These are phyloP conservation scores for Triticum timopheevii DNA, from an alignment of 176 grass and related monocot species.

Conservation along the genomic window DNA sequence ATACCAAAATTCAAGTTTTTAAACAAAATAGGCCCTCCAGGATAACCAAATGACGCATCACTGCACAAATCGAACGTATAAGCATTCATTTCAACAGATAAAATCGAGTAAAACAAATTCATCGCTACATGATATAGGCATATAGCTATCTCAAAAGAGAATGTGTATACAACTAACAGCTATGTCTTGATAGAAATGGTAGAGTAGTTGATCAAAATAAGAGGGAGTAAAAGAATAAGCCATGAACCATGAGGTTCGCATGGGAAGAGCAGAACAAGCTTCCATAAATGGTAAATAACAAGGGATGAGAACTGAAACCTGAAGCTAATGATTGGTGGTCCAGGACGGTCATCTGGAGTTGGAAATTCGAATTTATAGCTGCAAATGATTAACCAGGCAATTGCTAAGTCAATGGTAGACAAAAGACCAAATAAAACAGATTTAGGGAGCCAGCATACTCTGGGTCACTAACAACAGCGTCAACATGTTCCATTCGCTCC, in stretches of 20 bases:
- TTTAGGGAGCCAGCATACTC: slow-evolving; percentile 56
- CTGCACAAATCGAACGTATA: slow-evolving; percentile 39
- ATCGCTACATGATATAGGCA: neutral
- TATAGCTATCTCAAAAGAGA: neutral
- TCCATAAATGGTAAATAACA: slow-evolving; percentile 8
- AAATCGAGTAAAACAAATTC: neutral
- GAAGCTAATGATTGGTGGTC: slow-evolving; percentile 98
- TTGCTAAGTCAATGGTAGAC: slow-evolving; percentile 28
- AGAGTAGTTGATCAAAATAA: neutral
- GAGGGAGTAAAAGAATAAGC: neutral
- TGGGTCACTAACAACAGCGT: slow-evolving; percentile 93
- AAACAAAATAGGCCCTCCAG: slow-evolving; percentile 88
- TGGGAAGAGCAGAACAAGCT: neutral
- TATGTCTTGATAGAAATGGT: slow-evolving; percentile 1
- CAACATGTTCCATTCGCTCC: slow-evolving; percentile 89
- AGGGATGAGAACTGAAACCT: slow-evolving; percentile 54
- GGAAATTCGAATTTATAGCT: slow-evolving; percentile 99
- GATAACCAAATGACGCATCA: slow-evolving; percentile 96
- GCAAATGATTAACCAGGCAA: slow-evolving; percentile 26
- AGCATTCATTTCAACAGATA: neutral
- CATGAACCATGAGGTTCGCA: neutral
- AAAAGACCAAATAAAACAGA: slow-evolving; percentile 30
- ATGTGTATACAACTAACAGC: neutral
- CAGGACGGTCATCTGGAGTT: slow-evolving; percentile 88
- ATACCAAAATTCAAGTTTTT: slow-evolving; percentile 99